Percentiles rank a stretch among this genome's conserved stretches.
These are phyloP conservation scores for Moesziomyces parantarcticus DNA, from an alignment of 1,284 basidiomycete species.

Conservation along the genomic window DNA sequence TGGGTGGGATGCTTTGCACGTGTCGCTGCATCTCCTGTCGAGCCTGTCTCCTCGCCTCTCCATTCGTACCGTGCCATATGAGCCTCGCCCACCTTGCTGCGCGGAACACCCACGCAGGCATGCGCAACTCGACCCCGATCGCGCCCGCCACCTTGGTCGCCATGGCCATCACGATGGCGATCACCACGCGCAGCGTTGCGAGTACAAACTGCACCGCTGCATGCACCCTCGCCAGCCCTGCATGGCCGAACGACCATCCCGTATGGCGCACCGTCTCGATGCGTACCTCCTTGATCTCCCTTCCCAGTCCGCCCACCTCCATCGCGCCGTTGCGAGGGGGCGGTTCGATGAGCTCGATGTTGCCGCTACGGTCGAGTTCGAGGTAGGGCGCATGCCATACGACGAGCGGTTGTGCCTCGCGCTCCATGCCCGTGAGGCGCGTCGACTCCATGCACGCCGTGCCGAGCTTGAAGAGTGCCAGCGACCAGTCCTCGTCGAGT, in stretches of 20 bases:
- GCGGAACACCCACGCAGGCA: constrained; percentile 32
- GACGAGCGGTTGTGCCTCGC: constrained; percentile 50
- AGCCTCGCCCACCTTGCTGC: constrained; percentile 50
- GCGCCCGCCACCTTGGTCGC: constrained; percentile 8
- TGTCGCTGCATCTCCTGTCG: constrained; percentile 12
- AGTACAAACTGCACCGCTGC: constrained; percentile 20
- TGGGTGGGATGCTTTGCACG: background rate
- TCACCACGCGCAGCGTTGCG: constrained; percentile 12
- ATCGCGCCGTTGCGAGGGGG: background rate
- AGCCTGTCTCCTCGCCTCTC: constrained; percentile 46
- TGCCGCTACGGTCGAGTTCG: constrained; percentile 49
- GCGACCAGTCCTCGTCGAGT: constrained; percentile 55
- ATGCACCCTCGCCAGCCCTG: constrained; percentile 18
- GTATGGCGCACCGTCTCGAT: constrained; percentile 32
- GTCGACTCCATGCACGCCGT: constrained; percentile 64
- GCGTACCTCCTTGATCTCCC: constrained; percentile 50
- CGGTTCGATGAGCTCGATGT: constrained; percentile 27
- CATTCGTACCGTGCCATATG: constrained; percentile 63
- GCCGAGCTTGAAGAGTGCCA: constrained; percentile 62
- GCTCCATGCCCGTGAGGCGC: constrained; percentile 53
- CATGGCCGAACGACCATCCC: constrained; percentile 13
- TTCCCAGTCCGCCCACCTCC: constrained; percentile 21
- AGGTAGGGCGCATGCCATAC: constrained; percentile 55
- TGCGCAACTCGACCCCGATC: constrained; percentile 21
- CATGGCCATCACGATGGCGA: constrained; percentile 16